phyloP scores from a whole-genome alignment of 2,329 filamentous ascomycete species.

The Sclerotinia nivalis region DNA sequence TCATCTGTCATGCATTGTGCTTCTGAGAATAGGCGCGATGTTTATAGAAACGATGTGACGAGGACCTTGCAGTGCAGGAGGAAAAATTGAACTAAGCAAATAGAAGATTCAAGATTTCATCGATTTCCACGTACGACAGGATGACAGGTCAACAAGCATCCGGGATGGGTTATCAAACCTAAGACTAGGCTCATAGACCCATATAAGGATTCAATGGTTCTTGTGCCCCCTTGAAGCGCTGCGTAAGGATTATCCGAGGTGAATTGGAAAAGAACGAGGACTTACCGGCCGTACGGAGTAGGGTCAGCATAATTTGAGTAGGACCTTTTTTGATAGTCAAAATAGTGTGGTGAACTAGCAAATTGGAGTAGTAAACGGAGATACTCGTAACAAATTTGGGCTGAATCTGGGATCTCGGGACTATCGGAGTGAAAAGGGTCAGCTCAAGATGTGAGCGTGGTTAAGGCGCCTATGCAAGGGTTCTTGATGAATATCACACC shows the following conservation, averaged over 20 bases:
- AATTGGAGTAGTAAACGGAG: not conserved
- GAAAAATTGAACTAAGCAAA: not conserved
- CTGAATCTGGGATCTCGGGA: slow-evolving; percentile 18
- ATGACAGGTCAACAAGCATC: slow-evolving; percentile 18
- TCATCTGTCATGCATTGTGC: slow-evolving; percentile 14
- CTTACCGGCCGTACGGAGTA: not conserved
- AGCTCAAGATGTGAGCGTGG: not conserved
- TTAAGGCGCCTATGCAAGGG: slow-evolving; percentile 22
- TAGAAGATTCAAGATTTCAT: not conserved
- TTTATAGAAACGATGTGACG: slow-evolving; percentile 22
- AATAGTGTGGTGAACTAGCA: not conserved
- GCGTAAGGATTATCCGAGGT: slow-evolving; percentile 15
- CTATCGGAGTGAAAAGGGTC: slow-evolving; percentile 12
- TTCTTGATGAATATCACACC: slow-evolving; percentile 16
- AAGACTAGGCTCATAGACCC: slow-evolving; percentile 15
- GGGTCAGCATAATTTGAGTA: not conserved
- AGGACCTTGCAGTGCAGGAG: slow-evolving; percentile 11
- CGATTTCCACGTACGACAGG: slow-evolving; percentile 3
- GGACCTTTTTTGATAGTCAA: not conserved
- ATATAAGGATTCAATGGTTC: slow-evolving; percentile 21
- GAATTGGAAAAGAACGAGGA: not conserved
- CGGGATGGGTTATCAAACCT: slow-evolving; percentile 11
- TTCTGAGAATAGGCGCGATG: slow-evolving; percentile 22
- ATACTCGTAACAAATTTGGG: not conserved
- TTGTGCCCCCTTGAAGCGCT: slow-evolving; percentile 21